A percentile compares a stretch with the other conserved stretches of the same genome.
Evolutionary conservation across 2,329 filamentous ascomycete species (phyloP).

Genomic region (Colletotrichum endophyticum): DNA sequence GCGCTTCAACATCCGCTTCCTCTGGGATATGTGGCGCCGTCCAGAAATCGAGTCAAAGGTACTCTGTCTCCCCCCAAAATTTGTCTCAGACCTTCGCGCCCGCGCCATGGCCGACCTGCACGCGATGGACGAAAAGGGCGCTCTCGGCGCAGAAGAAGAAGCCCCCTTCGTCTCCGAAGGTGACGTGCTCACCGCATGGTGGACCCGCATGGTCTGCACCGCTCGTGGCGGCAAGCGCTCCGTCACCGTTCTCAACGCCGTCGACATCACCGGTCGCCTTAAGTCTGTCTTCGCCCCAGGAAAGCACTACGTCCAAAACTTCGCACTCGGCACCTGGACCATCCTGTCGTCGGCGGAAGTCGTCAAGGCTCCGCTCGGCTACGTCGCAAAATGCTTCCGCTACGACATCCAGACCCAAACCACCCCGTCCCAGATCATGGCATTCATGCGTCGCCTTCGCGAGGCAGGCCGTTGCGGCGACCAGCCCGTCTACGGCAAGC

Average conservation of each 20-base stretch:
- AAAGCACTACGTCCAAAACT: constrained; percentile 30
- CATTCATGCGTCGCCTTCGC: constrained; percentile 27
- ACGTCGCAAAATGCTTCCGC: constrained; percentile 34
- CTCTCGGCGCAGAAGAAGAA: constrained; percentile 4
- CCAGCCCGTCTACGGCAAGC: constrained; percentile 33
- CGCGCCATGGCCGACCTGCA: constrained; percentile 34
- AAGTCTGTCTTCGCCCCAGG: constrained; percentile 16
- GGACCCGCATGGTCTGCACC: constrained; percentile 26
- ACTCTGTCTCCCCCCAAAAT: constrained; percentile 40
- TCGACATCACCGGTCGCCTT: constrained; percentile 32
- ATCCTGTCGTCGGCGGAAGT: constrained; percentile 26
- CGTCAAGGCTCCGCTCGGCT: constrained; percentile 26
- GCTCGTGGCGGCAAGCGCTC: constrained; percentile 17
- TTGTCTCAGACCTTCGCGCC: constrained; percentile 32
- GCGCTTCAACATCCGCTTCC: constrained; percentile 36
- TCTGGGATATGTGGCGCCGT: constrained; percentile 36
- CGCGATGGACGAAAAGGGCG: constrained; percentile 9
- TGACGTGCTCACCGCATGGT: constrained; percentile 50
- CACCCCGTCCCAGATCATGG: constrained; percentile 35
- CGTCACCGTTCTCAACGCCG: constrained; percentile 27
- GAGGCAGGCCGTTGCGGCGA: constrained; percentile 21
- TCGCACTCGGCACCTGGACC: constrained; percentile 24
- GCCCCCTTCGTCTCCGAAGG: constrained; percentile 48
- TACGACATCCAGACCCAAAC: constrained; percentile 36
- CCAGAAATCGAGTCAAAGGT: constrained; percentile 36